A percentile compares a stretch with the other conserved stretches of the same genome.
These are phyloP conservation scores for Astrothelium subdiscretum DNA, from an alignment of 495 filamentous ascomycete species.

Conservation along the genomic window DNA sequence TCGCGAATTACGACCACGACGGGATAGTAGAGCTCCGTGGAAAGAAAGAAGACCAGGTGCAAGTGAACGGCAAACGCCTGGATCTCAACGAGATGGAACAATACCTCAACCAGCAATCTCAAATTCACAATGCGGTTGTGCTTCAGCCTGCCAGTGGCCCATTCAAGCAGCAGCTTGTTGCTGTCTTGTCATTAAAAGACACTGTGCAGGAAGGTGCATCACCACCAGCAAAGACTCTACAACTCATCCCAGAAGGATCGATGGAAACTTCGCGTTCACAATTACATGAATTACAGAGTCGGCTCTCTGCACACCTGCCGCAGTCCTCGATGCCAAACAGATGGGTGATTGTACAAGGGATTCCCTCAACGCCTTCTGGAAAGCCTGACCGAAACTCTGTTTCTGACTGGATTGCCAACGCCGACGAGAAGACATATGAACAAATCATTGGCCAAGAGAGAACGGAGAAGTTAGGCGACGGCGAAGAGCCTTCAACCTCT, in stretches of 20 bases:
- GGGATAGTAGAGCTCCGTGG: constrained; percentile 24
- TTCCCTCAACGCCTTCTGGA: not conserved
- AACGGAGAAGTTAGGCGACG: not conserved
- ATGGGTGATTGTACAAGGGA: not conserved
- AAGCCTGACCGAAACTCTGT: not conserved
- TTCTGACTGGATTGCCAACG: not conserved
- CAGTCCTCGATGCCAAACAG: not conserved
- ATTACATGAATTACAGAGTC: not conserved
- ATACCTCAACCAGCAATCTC: constrained; percentile 21
- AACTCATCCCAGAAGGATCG: not conserved
- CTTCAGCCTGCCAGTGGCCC: constrained; percentile 16
- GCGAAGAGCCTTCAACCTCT: not conserved
- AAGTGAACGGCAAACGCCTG: constrained; percentile 17
- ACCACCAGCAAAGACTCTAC: not conserved
- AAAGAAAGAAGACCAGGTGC: constrained; percentile 19
- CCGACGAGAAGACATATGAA: not conserved
- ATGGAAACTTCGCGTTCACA: not conserved
- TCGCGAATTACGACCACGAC: constrained; percentile 19
- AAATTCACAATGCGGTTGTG: constrained; percentile 31
- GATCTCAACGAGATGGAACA: constrained; percentile 20
- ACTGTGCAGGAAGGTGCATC: not conserved
- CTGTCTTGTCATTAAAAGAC: constrained; percentile 7
- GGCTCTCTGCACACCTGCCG: not conserved
- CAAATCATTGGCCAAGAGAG: not conserved
- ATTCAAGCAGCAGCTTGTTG: constrained; percentile 8